Evolutionary conservation across 306 rosid species (phyloP).

Genomic region (Hylodesmum podocarpum): DNA sequence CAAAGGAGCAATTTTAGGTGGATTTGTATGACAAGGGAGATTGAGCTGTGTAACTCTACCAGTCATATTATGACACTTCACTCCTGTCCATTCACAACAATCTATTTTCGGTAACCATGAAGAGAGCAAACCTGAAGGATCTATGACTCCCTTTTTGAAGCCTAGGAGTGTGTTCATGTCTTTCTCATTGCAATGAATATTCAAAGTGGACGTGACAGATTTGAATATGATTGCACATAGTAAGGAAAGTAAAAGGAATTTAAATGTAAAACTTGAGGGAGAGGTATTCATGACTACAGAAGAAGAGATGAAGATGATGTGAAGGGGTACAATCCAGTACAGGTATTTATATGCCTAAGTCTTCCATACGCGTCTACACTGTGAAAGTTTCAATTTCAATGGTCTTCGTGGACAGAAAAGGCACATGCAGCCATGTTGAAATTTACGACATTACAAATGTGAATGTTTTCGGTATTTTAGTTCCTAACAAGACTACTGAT

Average conservation of each 20-base stretch:
- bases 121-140: not conserved
- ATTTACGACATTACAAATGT: too few species aligned
- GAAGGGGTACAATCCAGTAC: not conserved
- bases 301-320: not conserved
- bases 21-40: not conserved
- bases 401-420: not conserved
- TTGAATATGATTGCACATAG: not conserved
- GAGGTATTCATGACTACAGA: not conserved
- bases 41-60: not conserved
- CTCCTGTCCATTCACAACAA: constrained; percentile 4
- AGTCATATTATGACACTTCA: not conserved
- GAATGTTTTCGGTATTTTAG: too few species aligned
- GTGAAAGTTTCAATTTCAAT: not conserved
- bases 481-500: too few species aligned
- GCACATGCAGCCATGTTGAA: not conserved
- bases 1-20: not conserved
- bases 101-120: not conserved
- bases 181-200: not conserved
- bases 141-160: not conserved
- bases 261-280: not conserved
- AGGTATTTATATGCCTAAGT: not conserved
- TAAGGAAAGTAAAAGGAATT: not conserved
- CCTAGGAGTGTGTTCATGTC: not conserved
- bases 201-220: not conserved
- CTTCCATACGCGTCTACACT: not conserved